These are phyloP conservation scores for Collybiopsis confluens DNA, from an alignment of 768 basidiomycete genomes.

Conservation along the genomic window DNA sequence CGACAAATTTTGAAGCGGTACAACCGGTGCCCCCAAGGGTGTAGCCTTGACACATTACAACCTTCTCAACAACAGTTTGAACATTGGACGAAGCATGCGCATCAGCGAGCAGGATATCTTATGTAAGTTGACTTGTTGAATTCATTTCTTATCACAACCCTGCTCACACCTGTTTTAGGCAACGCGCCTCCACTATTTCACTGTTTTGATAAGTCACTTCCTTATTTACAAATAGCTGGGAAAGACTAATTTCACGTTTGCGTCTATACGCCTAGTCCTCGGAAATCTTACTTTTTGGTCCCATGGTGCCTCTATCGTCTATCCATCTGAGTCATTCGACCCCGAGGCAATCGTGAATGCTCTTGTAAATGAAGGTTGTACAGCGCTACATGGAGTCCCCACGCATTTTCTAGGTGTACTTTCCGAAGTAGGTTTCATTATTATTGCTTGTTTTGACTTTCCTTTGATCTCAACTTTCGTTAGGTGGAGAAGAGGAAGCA, in stretches of 20 bases:
- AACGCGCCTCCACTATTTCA: constrained; percentile 84
- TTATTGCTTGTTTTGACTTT: constrained; percentile 41
- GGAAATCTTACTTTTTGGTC: constrained; percentile 79
- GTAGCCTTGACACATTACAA: constrained; percentile 83
- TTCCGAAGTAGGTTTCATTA: constrained; percentile 54
- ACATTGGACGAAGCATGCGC: constrained; percentile 68
- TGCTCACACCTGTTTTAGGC: no score
- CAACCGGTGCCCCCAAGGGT: constrained; percentile 78
- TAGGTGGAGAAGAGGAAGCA: constrained; percentile 51
- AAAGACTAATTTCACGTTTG: constrained; percentile 13
- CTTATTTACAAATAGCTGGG: background rate
- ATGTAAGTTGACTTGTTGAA: no score
- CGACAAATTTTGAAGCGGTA: constrained; percentile 46
- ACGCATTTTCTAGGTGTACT: constrained; percentile 81
- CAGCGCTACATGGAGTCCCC: constrained; percentile 80
- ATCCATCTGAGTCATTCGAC: constrained; percentile 63
- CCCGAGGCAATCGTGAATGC: constrained; percentile 68
- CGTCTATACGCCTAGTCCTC: constrained; percentile 61
- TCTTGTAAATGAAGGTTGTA: constrained; percentile 64
- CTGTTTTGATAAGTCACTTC: constrained; percentile 74
- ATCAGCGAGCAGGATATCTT: constrained; percentile 62
- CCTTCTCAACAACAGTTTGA: constrained; percentile 72
- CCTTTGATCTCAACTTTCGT: constrained; percentile 68
- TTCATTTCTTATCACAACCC: no score
- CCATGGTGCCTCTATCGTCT: constrained; percentile 71